Base-by-base conservation (phyloP, 2,329 filamentous ascomycete genomes). In the Tolypocladium tundrense region DNA sequence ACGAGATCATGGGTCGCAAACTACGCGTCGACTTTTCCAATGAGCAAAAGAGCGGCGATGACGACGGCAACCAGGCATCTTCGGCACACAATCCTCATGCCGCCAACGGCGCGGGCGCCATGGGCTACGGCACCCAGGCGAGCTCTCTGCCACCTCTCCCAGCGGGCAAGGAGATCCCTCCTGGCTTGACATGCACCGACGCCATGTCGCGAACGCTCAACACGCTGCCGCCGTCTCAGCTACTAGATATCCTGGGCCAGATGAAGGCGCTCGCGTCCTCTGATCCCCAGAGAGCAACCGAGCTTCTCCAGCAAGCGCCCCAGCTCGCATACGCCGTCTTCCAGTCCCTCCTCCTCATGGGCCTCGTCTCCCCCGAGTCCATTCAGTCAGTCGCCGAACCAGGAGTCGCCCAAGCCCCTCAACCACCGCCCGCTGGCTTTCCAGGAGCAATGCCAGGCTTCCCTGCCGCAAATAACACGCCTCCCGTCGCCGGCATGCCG, bases 311-410 rank as follows among this genome's bases (percentile, higher is more conserved):
- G 61, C 88, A 93, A 75, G 91, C 92, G 1, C 94, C 94, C 0
- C 94, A 99, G 74, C 85, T 99, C 51, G 86, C 90, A 5, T 97
- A 96, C 67, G 94, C 94, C 59, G 88, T 97, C 63, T 97, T 97
- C 75, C 93, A 97, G 74, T 89, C 92, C 31, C 82, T 97, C 11
- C 83, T 97, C 2, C 84, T 97, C 42, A 94, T 97, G 84, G 91
- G 91, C 52, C 85, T 97, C 11, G 91, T 97, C 58, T 93, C 94
- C 59, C 88, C 90, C 16, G 86, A 87, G 65, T 86, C 91, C 3
- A 86, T 97, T 57, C 83, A 87, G 61, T 87, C 88, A 5, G 90
- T 97, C 37, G 81, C 97, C 56, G 89, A 95, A 67, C 74, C 78
- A 5, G 62, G 78, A 75, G 70, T 76, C 71, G 62, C 75, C 37